These are phyloP conservation scores for Emiliania huxleyi DNA, from an alignment of 78 protist species.

Conservation along the genomic window DNA sequence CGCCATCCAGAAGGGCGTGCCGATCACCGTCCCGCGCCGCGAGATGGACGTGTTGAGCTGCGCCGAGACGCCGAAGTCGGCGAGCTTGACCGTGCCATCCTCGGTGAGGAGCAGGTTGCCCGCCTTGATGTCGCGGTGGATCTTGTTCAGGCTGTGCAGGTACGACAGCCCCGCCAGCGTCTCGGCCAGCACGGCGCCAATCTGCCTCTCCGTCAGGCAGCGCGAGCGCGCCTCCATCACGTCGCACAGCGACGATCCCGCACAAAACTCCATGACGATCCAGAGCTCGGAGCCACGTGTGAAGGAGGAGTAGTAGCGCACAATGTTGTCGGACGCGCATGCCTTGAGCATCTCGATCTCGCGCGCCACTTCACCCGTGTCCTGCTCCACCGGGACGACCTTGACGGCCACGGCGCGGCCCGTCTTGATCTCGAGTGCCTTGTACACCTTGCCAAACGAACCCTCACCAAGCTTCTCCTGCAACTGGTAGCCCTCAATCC, in stretches of 20 bases:
- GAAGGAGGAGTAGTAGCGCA: neutral
- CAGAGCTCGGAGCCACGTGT: neutral
- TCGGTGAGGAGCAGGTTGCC: slow-evolving; percentile 34
- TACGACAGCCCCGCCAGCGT: slow-evolving; percentile 24
- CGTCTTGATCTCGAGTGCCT: neutral
- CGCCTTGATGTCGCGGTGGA: slow-evolving; percentile 54
- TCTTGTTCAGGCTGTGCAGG: neutral
- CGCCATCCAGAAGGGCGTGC: slow-evolving; percentile 90
- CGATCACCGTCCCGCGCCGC: slow-evolving; percentile 34
- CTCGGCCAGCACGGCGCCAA: neutral
- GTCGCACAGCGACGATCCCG: neutral
- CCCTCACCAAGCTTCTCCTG: slow-evolving; percentile 41
- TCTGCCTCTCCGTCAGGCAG: neutral
- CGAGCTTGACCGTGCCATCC: slow-evolving; percentile 21
- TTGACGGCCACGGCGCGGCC: neutral
- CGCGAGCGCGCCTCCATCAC: neutral
- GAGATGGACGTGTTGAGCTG: neutral
- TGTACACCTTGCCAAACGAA: slow-evolving; percentile 29
- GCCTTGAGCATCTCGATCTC: neutral
- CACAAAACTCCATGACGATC: slow-evolving; percentile 28
- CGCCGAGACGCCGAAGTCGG: slow-evolving; percentile 50
- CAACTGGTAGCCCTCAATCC: neutral
- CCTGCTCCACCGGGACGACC: neutral
- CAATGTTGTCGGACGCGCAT: neutral
- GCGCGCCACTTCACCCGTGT: neutral